These are phyloP conservation scores for Glaciozyma martinii DNA, from an alignment of 768 basidiomycete species.

Conservation along the genomic window DNA sequence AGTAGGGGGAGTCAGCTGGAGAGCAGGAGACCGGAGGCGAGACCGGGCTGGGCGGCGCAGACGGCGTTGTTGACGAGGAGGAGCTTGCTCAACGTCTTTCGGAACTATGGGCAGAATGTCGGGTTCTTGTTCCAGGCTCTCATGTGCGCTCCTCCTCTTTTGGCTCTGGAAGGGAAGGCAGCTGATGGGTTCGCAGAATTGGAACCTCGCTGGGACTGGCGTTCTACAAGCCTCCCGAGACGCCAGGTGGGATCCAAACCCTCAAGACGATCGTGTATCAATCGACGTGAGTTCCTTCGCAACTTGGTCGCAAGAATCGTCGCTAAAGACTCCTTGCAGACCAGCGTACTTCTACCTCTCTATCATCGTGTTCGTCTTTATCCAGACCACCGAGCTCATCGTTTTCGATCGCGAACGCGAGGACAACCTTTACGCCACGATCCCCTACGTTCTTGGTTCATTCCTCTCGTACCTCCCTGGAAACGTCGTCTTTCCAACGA, in stretches of 20 bases:
- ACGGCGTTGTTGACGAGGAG: constrained; percentile 36
- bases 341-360: constrained; percentile 8
- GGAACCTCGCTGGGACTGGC: constrained; percentile 42
- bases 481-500: constrained; percentile 38
- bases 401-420: constrained; percentile 48
- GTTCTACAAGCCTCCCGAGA: constrained; percentile 37
- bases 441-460: constrained; percentile 43
- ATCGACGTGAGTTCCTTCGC: not conserved
- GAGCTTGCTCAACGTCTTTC: constrained; percentile 36
- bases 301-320: not conserved
- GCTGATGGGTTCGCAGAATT: constrained; percentile 11
- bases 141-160: constrained; percentile 38
- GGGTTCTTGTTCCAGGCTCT: constrained; percentile 13
- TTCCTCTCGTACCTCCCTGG: constrained; percentile 42
- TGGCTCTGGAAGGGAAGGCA: constrained; percentile 33
- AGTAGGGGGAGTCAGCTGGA: not conserved
- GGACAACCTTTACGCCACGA: constrained; percentile 36
- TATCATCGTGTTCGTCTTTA: constrained; percentile 38
- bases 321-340: not conserved
- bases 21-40: not conserved
- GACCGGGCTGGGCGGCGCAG: constrained; percentile 15
- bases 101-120: constrained; percentile 29
- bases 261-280: constrained; percentile 35
- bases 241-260: constrained; percentile 41
- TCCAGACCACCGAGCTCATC: constrained; percentile 40